A percentile compares a stretch with the other conserved stretches of the same genome.
Conservation (phyloP, 2,329 filamentous ascomycete species). For the Aspergillus neoniger region DNA sequence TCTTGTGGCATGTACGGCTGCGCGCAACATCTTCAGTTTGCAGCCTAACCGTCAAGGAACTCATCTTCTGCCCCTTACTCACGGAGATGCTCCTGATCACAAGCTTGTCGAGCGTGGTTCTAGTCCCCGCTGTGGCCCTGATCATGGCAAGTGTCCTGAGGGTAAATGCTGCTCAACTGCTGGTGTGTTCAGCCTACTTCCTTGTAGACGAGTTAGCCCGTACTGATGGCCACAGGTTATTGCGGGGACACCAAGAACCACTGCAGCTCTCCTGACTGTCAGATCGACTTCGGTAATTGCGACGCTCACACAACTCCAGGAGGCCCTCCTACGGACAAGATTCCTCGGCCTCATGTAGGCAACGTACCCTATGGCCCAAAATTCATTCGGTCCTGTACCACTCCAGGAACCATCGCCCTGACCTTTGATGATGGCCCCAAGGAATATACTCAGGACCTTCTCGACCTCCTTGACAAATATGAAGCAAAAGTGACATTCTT, state of each 20-base stretch:
- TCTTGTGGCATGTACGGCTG: constrained; percentile 17
- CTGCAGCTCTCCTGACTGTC: constrained; percentile 45
- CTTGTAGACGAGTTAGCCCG: neutral
- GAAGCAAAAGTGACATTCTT: constrained; percentile 69
- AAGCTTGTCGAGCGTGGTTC: constrained; percentile 19
- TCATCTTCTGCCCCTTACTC: neutral
- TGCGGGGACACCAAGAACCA: constrained; percentile 41
- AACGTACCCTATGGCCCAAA: constrained; percentile 39
- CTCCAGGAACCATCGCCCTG: constrained; percentile 63
- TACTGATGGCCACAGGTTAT: constrained; percentile 33
- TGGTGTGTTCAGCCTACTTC: constrained; percentile 28
- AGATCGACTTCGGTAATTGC: constrained; percentile 42
- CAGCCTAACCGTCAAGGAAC: constrained; percentile 10
- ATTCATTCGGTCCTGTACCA: constrained; percentile 43
- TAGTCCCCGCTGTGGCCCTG: constrained; percentile 38
- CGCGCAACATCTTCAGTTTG: constrained; percentile 17
- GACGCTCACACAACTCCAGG: constrained; percentile 39
- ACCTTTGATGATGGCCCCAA: constrained; percentile 70
- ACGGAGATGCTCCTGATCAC: neutral
- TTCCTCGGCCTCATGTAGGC: constrained; percentile 40
- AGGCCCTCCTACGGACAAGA: constrained; percentile 37
- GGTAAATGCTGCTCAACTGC: constrained; percentile 43
- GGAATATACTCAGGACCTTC: constrained; percentile 61
- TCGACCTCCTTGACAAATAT: constrained; percentile 62
- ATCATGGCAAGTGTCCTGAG: constrained; percentile 35